Conservation (phyloP, 2,329 filamentous ascomycete species). For the Triangularia setosa region DNA sequence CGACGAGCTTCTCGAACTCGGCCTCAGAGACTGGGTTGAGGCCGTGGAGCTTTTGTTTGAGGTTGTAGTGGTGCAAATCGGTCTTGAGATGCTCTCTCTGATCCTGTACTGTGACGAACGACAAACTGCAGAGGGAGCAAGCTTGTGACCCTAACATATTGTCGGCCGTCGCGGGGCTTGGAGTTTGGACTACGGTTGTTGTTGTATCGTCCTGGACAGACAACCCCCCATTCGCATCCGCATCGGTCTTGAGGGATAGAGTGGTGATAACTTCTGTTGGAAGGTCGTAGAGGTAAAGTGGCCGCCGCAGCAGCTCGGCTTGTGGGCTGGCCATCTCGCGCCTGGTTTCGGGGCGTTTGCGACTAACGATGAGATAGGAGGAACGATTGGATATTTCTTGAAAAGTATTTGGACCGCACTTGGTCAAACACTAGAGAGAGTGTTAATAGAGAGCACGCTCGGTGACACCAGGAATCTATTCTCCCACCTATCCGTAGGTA, state of each 20-base stretch:
- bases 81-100: constrained; percentile 84
- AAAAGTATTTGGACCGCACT: not conserved
- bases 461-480: too few relatives aligned
- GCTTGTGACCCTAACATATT: constrained; percentile 61
- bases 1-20: constrained; percentile 84
- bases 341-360: not conserved
- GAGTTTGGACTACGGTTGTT: constrained; percentile 25
- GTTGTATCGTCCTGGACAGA: constrained; percentile 36
- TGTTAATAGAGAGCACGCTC: not conserved
- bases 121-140: constrained; percentile 74
- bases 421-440: not conserved
- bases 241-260: constrained; percentile 55
- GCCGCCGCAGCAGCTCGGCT: constrained; percentile 47
- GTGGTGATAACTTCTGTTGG: constrained; percentile 68
- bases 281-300: constrained; percentile 70
- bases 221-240: constrained; percentile 18
- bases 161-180: constrained; percentile 20
- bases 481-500: not conserved
- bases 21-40: constrained; percentile 66
- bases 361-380: not conserved
- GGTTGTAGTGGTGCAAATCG: constrained; percentile 88
- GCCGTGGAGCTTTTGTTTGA: constrained; percentile 84
- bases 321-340: constrained; percentile 31
- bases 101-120: constrained; percentile 70
- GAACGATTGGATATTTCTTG: not conserved